These are phyloP conservation scores for Vicia villosa DNA, from an alignment of 306 rosid species.

Conservation along the genomic window DNA sequence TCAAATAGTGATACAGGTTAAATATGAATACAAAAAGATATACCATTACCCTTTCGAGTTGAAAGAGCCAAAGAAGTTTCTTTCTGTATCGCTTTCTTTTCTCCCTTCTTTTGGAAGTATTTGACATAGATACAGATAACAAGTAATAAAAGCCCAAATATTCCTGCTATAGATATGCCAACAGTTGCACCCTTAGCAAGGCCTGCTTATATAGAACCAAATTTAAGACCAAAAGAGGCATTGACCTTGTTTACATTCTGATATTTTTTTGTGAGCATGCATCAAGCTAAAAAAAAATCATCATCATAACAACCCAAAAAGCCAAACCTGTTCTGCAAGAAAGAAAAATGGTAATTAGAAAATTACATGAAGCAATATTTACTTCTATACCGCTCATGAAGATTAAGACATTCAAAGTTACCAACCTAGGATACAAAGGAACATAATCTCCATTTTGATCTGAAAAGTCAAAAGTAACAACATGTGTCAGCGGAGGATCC, in stretches of 20 bases:
- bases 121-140: conserved; percentile 42
- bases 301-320: conserved; percentile 20
- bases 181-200: conserved; percentile 51
- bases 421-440: conserved; percentile 52
- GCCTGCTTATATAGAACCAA: conserved; percentile 54
- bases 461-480: conserved; percentile 38
- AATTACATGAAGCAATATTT: conserved; percentile 24
- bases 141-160: conserved; percentile 52
- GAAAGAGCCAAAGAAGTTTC: conserved; percentile 43
- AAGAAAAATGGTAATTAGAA: conserved; percentile 21
- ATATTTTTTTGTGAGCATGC: conserved; percentile 5
- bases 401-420: too few species aligned
- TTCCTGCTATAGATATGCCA: conserved; percentile 59
- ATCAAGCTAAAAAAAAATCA: too few species aligned
- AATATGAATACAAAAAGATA: conserved; percentile 16
- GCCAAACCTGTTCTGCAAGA: conserved; percentile 57
- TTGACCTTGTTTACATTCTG: background rate
- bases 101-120: conserved; percentile 52
- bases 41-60: conserved; percentile 52
- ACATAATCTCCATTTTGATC: conserved; percentile 57
- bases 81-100: conserved; percentile 32
- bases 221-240: conserved; percentile 34
- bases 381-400: conserved; percentile 31
- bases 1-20: background rate
- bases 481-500: too few species aligned